Base-by-base conservation (phyloP, 306 rosid species). In the Oemleria cerasiformis region DNA sequence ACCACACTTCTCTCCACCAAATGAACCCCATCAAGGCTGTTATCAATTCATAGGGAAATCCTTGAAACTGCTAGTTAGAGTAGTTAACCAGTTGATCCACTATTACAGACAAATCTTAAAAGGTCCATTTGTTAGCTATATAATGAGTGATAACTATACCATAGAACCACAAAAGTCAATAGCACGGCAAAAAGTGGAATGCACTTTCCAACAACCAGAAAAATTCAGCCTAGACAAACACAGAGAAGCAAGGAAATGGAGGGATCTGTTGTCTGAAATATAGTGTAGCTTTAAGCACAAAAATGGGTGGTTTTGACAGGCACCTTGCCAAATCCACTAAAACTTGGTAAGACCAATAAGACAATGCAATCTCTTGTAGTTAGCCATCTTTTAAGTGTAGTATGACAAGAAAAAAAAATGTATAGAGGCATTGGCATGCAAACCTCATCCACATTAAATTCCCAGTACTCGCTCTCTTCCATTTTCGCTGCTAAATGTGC, bases 391-490 rank as follows among this genome's bases (percentile, higher is more conserved):
- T 13, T 11, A 65, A 44, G 7, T 11, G 20, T 23, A 63, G 23
- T 36, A 40, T 25, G 36, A 77, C 60, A 51, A 73, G 55, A 65
- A 73, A 74, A 62, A 72, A 45, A 45, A 10, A 80, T 55, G 73
- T 68, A 62, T 58, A 14, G 50, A 67, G 69, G 63, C 57, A 48
- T 43, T 47, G 34, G 79, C 49, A 44, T 68, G 73, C 97, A 81
- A 75, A 95, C 99, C 99, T 95, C 93, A 43, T 81, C 81, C 34
- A 81, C 50, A 8, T 83, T 80, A 81, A 77, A 84, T 71, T 89
- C 96, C 99, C 97, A 95, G 66, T 95, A 95, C 82, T 89, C 99
- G 68, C 83, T 95, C 79, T 88, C 96, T 84, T 95, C 99, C 93
- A 89, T 81, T 49, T 82, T 84, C 67, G 79, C 20, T 15, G 92